These are phyloP conservation scores for Mycena vulgaris DNA, from an alignment of 768 basidiomycete species.

Conservation along the genomic window DNA sequence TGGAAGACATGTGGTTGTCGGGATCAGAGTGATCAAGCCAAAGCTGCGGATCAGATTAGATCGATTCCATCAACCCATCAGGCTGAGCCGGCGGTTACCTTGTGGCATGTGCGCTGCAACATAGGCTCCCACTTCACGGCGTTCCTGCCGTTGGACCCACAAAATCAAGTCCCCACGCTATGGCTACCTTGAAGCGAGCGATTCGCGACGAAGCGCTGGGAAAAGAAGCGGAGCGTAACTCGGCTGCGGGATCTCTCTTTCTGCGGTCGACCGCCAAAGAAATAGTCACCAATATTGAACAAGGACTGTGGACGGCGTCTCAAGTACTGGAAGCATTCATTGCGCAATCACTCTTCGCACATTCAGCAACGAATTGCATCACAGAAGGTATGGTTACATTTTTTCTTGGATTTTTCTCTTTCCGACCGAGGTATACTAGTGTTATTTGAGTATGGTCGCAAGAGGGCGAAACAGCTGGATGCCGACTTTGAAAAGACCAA, in stretches of 20 bases:
- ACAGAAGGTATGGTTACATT: slow-evolving; percentile 71
- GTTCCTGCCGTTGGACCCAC: no score
- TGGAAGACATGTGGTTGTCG: no score
- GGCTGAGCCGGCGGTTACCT: no score
- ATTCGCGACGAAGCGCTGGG: not conserved
- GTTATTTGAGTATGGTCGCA: slow-evolving; percentile 63
- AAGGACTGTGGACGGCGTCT: slow-evolving; percentile 43
- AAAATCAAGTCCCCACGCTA: no score
- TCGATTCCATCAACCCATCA: no score
- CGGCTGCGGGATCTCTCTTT: not conserved
- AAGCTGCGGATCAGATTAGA: no score
- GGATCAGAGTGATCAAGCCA: no score
- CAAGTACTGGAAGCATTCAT: slow-evolving; percentile 62
- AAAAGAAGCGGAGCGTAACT: not conserved
- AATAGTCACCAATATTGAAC: slow-evolving; percentile 51
- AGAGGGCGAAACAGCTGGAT: slow-evolving; percentile 62
- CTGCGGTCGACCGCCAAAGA: slow-evolving; percentile 48
- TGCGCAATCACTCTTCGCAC: slow-evolving; percentile 59
- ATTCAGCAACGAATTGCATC: slow-evolving; percentile 65
- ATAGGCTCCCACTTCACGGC: no score
- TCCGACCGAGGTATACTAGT: slow-evolving; percentile 54
- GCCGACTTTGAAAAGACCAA: slow-evolving; percentile 59
- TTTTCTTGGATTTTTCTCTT: not conserved
- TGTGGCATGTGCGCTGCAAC: no score
- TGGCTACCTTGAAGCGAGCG: not conserved